These are phyloP conservation scores for Alternaria ethzedia DNA, from an alignment of 2,329 filamentous ascomycete species.

Conservation along the genomic window DNA sequence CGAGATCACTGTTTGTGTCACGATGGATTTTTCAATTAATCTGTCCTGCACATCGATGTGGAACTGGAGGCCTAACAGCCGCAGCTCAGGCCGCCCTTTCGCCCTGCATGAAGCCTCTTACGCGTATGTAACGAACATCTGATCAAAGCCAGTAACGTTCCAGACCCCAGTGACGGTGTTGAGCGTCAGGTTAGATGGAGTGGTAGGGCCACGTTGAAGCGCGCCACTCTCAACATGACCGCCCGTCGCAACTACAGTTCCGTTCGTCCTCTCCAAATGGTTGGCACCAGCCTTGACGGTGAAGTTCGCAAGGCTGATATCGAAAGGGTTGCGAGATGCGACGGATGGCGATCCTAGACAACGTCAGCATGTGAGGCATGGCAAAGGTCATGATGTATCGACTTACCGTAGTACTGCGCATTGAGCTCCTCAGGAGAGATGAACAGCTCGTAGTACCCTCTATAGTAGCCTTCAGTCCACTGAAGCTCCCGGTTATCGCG, in stretches of 20 bases:
- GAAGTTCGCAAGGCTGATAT: conserved; percentile 72
- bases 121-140: conserved; percentile 36
- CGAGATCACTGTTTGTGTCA: background rate
- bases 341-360: conserved; percentile 58
- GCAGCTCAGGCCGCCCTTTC: background rate
- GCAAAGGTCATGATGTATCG: no score
- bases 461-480: conserved; percentile 75
- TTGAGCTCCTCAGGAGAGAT: conserved; percentile 61
- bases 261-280: conserved; percentile 54
- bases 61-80: background rate
- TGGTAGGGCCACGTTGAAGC: conserved; percentile 50
- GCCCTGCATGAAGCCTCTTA: conserved; percentile 22
- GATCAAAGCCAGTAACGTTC: conserved; percentile 35
- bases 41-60: background rate
- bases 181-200: conserved; percentile 41
- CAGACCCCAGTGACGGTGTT: conserved; percentile 37
- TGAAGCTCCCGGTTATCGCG: conserved; percentile 67
- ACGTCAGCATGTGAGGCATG: background rate
- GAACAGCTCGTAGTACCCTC: conserved; percentile 72
- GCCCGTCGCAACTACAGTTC: conserved; percentile 44
- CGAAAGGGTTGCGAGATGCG: conserved; percentile 64
- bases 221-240: conserved; percentile 61
- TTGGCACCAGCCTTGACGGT: conserved; percentile 68
- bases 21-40: background rate
- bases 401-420: conserved; percentile 67